Evolutionary conservation across 805 yeast species (phyloP).

Genomic region (Candida khao-thaluensis): DNA sequence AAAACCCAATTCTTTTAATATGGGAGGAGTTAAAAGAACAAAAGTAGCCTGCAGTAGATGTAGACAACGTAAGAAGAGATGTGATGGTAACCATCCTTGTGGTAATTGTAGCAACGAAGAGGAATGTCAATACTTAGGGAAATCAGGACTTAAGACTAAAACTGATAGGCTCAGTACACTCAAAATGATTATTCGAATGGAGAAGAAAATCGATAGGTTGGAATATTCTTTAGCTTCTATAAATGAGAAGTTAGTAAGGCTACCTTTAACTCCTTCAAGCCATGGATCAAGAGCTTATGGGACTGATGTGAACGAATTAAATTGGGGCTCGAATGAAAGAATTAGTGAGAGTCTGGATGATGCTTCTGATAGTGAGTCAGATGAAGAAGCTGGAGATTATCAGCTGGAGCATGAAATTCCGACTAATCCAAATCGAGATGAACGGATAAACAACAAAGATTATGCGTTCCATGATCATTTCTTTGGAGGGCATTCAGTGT

Average conservation of each 20-base stretch:
- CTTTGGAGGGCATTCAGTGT: slow-evolving; percentile 36
- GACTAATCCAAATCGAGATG: neutral
- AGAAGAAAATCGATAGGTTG: slow-evolving; percentile 20
- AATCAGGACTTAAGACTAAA: slow-evolving; percentile 6
- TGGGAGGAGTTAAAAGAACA: slow-evolving; percentile 16
- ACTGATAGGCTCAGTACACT: slow-evolving; percentile 9
- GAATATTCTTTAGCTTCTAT: slow-evolving; percentile 22
- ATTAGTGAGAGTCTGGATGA: too few relatives aligned
- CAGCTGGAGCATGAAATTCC: neutral
- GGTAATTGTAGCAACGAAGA: slow-evolving; percentile 23
- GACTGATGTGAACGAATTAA: too few relatives aligned
- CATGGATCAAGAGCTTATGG: neutral
- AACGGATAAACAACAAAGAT: too few relatives aligned
- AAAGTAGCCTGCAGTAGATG: slow-evolving; percentile 32
- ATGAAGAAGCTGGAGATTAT: neutral
- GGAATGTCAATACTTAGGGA: slow-evolving; percentile 25
- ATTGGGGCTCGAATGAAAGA: too few relatives aligned
- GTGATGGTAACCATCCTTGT: slow-evolving; percentile 32
- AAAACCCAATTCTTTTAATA: too few relatives aligned
- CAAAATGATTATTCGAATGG: slow-evolving; percentile 18
- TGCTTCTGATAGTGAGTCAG: too few relatives aligned
- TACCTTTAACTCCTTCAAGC: neutral
- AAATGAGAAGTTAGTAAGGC: slow-evolving; percentile 17
- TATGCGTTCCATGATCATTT: slow-evolving; percentile 20
- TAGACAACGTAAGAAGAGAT: slow-evolving; percentile 32